Conservation (phyloP, 768 basidiomycete genomes). For the Amanita muscaria region DNA sequence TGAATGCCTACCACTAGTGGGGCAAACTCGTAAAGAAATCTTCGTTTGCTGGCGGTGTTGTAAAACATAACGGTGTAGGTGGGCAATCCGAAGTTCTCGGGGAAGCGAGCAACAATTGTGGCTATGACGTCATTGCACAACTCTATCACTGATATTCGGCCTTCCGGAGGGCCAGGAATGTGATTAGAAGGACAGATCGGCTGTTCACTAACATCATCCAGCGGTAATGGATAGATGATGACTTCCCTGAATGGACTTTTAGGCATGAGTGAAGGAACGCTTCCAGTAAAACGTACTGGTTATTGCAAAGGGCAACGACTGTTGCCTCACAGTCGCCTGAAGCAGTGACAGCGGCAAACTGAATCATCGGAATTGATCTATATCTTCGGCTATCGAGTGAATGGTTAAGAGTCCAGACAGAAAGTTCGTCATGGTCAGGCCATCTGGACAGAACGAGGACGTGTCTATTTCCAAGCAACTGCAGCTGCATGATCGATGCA, state of each 20-base stretch:
- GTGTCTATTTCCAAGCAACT: conserved; percentile 5
- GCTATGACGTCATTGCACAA: conserved; percentile 11
- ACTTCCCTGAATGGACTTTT: neutral
- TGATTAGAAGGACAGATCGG: neutral
- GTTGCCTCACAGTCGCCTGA: neutral
- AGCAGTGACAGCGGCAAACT: conserved; percentile 3
- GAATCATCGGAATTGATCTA: conserved; percentile 5
- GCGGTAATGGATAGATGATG: conserved; percentile 2
- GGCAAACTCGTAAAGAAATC: conserved; percentile 14
- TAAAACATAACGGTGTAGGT: conserved; percentile 15
- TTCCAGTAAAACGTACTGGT: conserved; percentile 6
- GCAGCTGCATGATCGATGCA: conserved; percentile 6
- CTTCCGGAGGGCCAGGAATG: conserved; percentile 3
- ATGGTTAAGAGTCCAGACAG: conserved; percentile 1
- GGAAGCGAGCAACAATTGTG: conserved; percentile 13
- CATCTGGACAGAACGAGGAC: conserved; percentile 5
- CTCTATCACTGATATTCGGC: conserved; percentile 3
- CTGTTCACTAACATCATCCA: neutral
- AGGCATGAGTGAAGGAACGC: neutral
- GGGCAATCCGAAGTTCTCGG: conserved; percentile 21
- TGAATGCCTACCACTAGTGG: neutral
- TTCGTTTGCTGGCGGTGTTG: conserved; percentile 15
- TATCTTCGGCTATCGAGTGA: neutral
- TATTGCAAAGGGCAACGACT: conserved; percentile 2
- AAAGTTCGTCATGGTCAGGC: conserved; percentile 4